Evolutionary conservation across 2,329 filamentous ascomycete genomes (phyloP), one percentile per base, ranked within the genome.

Genomic region (Nemania diffusa): DNA sequence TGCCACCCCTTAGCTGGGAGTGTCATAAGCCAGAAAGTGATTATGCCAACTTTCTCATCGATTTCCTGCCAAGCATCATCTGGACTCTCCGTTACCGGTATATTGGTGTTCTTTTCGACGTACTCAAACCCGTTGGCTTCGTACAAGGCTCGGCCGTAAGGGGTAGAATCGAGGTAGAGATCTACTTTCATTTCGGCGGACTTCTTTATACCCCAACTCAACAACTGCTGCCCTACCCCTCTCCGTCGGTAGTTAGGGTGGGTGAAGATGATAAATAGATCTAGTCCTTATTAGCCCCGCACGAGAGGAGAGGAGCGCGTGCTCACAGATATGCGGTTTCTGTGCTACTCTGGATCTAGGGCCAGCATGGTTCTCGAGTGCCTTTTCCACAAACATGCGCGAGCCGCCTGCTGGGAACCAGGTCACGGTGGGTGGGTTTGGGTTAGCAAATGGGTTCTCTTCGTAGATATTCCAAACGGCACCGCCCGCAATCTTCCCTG

Each of bases 31-130:
- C 55, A 55, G 57, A 63, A 74, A 2, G 68, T 72, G n/a, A 71
- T 72, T 1, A 78, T 78, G 1, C 79, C 76, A 26, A 83, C 80
- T 68, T 82, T 79, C 1, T 79, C 75, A 51, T 84, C 81, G 0
- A 70, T 57, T 26, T 71, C 68, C 40, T 71, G 72, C 73, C 74
- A 75, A 6, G 46, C 26, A 1, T 73, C 71, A 48, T 76, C 74
- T 4, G 69, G 69, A 1, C 56, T 48, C 2, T 73, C 66, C 8
- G 62, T 72, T 20, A 42, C 15, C 3, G 72, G 72, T 29, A 68
- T 46, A 32, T 52, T 75, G 24, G 73, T 26, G 27, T 74, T 74
- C 55, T 74, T 61, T 20, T 75, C 69, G 8, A 74, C 20, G 8
- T 70, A 69, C 11, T 67, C 24, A 24, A 74, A 72, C 1, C 62